Evolutionary conservation across 495 filamentous ascomycete genomes (phyloP).

Genomic region (Hyaloscypha bicolor): DNA sequence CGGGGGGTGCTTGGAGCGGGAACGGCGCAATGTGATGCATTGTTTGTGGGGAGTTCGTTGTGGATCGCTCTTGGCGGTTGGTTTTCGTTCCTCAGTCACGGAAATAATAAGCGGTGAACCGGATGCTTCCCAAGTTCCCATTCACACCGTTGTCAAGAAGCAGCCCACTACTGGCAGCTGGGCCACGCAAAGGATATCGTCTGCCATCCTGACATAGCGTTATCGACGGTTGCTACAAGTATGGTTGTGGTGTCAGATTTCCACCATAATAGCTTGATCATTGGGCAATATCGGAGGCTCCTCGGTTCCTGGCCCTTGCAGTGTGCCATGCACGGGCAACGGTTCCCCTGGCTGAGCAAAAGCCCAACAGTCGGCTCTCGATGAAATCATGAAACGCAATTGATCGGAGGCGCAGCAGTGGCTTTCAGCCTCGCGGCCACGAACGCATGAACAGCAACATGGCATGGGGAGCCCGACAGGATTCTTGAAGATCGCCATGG

Average conservation of each 20-base stretch:
- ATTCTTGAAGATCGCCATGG: neutral
- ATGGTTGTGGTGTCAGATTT: neutral
- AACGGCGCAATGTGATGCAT: conserved; percentile 6
- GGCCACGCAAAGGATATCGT: neutral
- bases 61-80: neutral
- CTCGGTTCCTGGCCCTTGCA: neutral
- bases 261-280: neutral
- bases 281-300: neutral
- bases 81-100: neutral
- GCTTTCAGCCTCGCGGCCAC: neutral
- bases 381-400: neutral
- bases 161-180: neutral
- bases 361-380: neutral
- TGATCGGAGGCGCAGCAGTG: neutral
- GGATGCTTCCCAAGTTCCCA: neutral
- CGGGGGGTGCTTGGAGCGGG: neutral
- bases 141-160: neutral
- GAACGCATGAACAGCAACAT: neutral
- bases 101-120: neutral
- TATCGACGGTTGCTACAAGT: neutral
- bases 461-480: neutral
- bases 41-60: neutral
- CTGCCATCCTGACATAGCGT: neutral
- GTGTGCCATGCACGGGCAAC: neutral
- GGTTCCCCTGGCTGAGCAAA: neutral